Conservation (phyloP, 2,329 filamentous ascomycete genomes). For the Cercospora zeina region DNA sequence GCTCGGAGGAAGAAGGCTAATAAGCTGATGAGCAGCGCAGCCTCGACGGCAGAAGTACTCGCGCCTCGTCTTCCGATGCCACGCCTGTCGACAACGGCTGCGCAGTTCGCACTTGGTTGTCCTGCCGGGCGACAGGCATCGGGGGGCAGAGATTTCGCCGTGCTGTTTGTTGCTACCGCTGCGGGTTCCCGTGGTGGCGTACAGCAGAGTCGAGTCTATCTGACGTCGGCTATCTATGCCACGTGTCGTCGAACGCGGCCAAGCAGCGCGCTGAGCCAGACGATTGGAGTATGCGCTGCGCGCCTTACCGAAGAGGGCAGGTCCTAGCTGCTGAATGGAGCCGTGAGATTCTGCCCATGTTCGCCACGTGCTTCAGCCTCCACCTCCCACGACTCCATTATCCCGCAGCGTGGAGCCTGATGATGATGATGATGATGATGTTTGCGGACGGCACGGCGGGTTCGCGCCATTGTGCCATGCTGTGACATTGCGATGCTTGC, state of each 20-base stretch:
- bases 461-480: background rate
- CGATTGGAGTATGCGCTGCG: slow-evolving; percentile 3
- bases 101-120: background rate
- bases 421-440: too few relatives aligned
- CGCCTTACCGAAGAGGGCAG: slow-evolving; percentile 17
- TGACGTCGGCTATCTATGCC: slow-evolving; percentile 18
- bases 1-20: too few relatives aligned
- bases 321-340: slow-evolving; percentile 20
- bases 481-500: background rate
- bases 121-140: slow-evolving; percentile 3
- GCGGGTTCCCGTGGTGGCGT: slow-evolving; percentile 6
- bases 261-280: slow-evolving; percentile 6
- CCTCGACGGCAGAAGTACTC: slow-evolving; percentile 9
- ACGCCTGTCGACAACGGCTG: too few relatives aligned
- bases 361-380: slow-evolving; percentile 17
- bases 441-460: background rate
- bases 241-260: slow-evolving; percentile 18
- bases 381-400: too few relatives aligned
- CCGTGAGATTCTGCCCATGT: slow-evolving; percentile 18
- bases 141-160: background rate
- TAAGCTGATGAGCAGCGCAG: background rate
- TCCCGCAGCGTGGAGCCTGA: too few relatives aligned
- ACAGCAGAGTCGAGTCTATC: slow-evolving; percentile 8
- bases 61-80: background rate
- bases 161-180: background rate